Base-by-base conservation (phyloP, 345 rosid species). In the Salix udensis region DNA sequence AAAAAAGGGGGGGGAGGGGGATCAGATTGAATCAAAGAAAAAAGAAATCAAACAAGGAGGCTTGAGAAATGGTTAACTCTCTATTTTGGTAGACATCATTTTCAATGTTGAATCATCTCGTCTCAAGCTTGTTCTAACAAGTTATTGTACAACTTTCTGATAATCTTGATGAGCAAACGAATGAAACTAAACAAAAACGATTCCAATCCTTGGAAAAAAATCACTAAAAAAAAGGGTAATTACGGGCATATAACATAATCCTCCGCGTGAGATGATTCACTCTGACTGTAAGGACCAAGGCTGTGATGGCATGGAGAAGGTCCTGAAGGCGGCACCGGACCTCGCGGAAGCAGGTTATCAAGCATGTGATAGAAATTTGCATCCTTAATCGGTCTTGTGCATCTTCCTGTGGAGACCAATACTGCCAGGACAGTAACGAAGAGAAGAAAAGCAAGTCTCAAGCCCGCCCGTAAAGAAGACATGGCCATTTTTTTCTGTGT, bases 271-370 rank as follows among this genome's bases (percentile, higher is more conserved):
- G 84, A 78, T 31, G 67, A 39, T n/a, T 81, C n/a, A 2, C 37
- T 46, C n/a, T 64, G 83, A 39, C 68, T 34, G 75, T 70, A 75
- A 65, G 81, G 83, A 58, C 64, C 67, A 74, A 85, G 80, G 70
- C 72, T 71, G 77, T 89, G 70, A 72, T 88, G 91, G 70, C 94
- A 88, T 1, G 42, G 82, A 26, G 92, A 91, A 19, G 92, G 88
- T 18, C 85, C 79, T 9, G 94, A 86, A 67, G 96, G 96, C 21
- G 94, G 89, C 83, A 86, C 90, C 3, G 84, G 87, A 15, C 85
- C 97, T 64, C 90, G 78, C 24, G 84, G 87, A 14, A 89, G 87
- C 82, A 61, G 83, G 76, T 21, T 80, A 23, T 71, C 78, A 34
- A 83, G 67, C 78, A 73, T 26, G 16, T 74, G 14, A 58, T 40